Conservation (phyloP, 495 filamentous ascomycete species). For the Aspergillus sparsus region DNA sequence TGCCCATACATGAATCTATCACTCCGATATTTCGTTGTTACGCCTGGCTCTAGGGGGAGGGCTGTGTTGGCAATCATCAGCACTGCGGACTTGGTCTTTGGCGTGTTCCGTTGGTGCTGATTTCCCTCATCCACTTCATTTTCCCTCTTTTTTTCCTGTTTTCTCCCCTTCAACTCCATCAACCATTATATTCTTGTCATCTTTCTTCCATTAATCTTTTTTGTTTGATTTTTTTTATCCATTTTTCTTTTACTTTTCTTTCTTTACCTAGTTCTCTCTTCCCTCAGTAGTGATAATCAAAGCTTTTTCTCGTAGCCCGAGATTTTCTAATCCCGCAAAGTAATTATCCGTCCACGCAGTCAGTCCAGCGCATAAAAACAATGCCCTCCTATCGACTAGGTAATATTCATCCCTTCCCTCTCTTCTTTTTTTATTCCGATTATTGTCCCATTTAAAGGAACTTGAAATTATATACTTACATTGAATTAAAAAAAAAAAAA, state of each 20-base stretch:
- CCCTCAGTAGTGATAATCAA: too few species aligned
- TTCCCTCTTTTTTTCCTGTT: constrained; percentile 9
- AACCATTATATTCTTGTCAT: not conserved
- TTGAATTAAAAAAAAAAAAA: not conserved
- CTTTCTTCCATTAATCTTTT: constrained; percentile 6
- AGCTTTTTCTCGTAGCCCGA: too few species aligned
- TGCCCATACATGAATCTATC: too few species aligned
- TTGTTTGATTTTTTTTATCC: not conserved
- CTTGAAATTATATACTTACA: not conserved
- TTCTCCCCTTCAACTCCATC: constrained; percentile 11
- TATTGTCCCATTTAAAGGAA: not conserved
- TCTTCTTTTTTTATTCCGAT: not conserved
- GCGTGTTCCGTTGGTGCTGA: constrained; percentile 18
- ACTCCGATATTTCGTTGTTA: not conserved
- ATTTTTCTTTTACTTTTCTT: not conserved
- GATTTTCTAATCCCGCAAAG: not conserved
- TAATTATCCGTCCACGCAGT: not conserved
- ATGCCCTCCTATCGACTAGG: constrained; percentile 26
- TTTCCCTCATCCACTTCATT: not conserved
- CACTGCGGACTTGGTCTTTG: constrained; percentile 29
- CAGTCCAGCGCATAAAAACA: not conserved
- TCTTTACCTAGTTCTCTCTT: not conserved
- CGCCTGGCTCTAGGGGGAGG: not conserved
- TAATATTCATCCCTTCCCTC: constrained; percentile 13
- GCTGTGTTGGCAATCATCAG: constrained; percentile 9